These are phyloP conservation scores for Magnaporthales sp. DNA, from an alignment of 2,329 filamentous ascomycete species.

Conservation along the genomic window DNA sequence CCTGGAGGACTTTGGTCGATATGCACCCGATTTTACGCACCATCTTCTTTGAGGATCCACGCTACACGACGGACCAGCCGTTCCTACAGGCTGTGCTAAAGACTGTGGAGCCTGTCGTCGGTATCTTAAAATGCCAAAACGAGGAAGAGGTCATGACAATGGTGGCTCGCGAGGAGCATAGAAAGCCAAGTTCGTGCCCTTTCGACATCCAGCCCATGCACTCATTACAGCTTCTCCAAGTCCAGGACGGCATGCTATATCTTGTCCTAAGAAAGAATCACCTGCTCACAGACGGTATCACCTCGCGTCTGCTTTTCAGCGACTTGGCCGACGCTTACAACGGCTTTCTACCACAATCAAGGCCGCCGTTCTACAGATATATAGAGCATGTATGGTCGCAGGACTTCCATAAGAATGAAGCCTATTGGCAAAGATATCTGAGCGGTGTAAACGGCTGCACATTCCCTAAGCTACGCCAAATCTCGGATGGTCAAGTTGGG, in stretches of 20 bases:
- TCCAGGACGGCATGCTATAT: not conserved
- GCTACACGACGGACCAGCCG: constrained; percentile 2
- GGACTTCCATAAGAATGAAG: not conserved
- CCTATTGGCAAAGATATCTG: no score
- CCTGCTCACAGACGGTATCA: constrained; percentile 22
- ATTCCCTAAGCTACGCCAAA: no score
- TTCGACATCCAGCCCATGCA: not conserved
- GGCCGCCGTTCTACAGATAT: no score
- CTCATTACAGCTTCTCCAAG: constrained; percentile 2
- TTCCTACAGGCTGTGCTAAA: constrained; percentile 10
- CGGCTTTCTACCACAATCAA: no score
- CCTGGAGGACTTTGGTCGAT: constrained; percentile 11
- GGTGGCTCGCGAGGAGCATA: constrained; percentile 12
- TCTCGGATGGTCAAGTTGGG: no score
- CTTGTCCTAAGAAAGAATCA: constrained; percentile 24
- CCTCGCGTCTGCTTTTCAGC: no score
- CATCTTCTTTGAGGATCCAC: constrained; percentile 15
- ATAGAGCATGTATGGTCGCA: constrained; percentile 12
- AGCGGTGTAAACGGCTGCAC: no score
- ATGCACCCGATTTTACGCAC: constrained; percentile 18
- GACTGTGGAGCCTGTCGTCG: no score
- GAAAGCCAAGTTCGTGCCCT: constrained; percentile 10
- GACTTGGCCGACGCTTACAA: no score
- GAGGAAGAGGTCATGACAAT: no score
- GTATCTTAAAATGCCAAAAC: no score